phyloP scores from a whole-genome alignment of 78 protist species.

The Dictyostelium capitatum region DNA sequence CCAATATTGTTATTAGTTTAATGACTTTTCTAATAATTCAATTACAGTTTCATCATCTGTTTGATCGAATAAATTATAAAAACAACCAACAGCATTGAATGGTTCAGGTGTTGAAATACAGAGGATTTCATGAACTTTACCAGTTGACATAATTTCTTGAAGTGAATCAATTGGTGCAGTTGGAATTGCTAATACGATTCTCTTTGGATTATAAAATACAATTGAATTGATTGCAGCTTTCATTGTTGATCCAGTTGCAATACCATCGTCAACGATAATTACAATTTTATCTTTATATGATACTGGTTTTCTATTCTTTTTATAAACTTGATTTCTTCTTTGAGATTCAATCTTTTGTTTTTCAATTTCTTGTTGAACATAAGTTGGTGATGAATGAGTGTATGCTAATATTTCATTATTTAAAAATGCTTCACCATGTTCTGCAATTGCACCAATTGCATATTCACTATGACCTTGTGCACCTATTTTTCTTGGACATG shows the following conservation, averaged over 20 bases:
- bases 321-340: constrained; percentile 36
- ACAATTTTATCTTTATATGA: constrained; percentile 25
- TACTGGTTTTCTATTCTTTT: constrained; percentile 32
- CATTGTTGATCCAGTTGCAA: constrained; percentile 53
- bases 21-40: constrained; percentile 10
- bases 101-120: constrained; percentile 3
- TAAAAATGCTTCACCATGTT: constrained; percentile 40
- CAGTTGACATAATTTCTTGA: not conserved
- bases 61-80: constrained; percentile 37
- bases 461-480: constrained; percentile 41
- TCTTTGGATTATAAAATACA: not conserved
- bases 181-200: constrained; percentile 48
- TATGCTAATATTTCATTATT: not conserved
- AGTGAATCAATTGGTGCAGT: constrained; percentile 37
- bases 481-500: constrained; percentile 54
- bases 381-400: not conserved
- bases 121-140: constrained; percentile 19
- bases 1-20: too few species aligned
- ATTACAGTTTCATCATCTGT: constrained; percentile 59
- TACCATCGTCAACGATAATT: constrained; percentile 63
- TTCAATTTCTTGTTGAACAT: constrained; percentile 12
- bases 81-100: constrained; percentile 61
- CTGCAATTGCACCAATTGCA: constrained; percentile 66
- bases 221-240: constrained; percentile 53
- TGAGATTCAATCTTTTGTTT: constrained; percentile 36